A percentile compares a stretch with the other conserved stretches of the same genome.
These are phyloP conservation scores for Spiromastix sp. DNA, from an alignment of 2,329 filamentous ascomycete species.

Conservation along the genomic window DNA sequence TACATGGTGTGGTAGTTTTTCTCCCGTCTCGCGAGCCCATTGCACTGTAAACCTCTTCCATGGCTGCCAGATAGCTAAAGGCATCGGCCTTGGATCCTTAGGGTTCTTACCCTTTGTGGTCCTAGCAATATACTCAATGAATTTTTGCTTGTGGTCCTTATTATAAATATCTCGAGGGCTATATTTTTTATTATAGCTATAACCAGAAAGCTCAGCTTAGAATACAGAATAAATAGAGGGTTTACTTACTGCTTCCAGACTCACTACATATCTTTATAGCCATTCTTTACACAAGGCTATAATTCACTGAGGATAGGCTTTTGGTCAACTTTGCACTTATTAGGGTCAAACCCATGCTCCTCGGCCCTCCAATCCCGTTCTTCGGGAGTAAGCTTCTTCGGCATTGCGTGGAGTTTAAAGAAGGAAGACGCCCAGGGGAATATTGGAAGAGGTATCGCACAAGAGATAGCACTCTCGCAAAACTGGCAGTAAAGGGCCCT, in stretches of 20 bases:
- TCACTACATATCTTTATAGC: background rate
- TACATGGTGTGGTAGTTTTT: background rate
- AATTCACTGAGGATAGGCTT: background rate
- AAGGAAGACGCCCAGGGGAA: too few species aligned
- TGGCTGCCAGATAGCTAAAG: background rate
- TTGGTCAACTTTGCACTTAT: background rate
- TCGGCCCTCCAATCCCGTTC: slow-evolving; percentile 6
- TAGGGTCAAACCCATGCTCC: background rate
- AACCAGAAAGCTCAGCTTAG: background rate
- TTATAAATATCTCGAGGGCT: slow-evolving; percentile 3
- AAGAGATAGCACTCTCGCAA: too few species aligned
- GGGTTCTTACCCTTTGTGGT: background rate
- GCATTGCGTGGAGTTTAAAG: slow-evolving; percentile 3
- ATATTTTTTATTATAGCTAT: slow-evolving; percentile 1
- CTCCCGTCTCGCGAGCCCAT: background rate
- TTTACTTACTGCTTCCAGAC: background rate
- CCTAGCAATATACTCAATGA: slow-evolving; percentile 3
- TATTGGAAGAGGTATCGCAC: too few species aligned
- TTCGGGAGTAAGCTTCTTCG: slow-evolving; percentile 8
- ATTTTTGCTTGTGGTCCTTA: slow-evolving; percentile 1
- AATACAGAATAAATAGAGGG: background rate
- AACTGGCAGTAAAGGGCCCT: too few species aligned
- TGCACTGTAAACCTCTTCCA: slow-evolving; percentile 3
- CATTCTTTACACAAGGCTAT: background rate
- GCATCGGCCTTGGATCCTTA: background rate